These are phyloP conservation scores for Candida rishiriensis DNA, from an alignment of 805 yeast species.

Conservation along the genomic window DNA sequence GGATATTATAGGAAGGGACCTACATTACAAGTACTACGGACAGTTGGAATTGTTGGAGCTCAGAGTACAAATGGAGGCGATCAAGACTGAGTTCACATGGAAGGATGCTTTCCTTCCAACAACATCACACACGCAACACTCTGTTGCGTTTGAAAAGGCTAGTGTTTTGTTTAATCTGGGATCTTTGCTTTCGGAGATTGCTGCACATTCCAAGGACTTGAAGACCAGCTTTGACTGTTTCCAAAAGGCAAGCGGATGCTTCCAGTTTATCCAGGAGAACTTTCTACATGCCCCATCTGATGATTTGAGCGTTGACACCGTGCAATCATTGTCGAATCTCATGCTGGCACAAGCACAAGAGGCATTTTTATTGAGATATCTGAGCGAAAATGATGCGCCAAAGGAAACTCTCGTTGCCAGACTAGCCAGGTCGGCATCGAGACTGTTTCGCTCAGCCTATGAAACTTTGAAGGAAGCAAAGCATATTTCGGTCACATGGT, in stretches of 20 bases:
- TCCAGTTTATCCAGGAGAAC: slow-evolving; percentile 65
- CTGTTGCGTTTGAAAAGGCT: slow-evolving; percentile 88
- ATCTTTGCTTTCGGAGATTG: slow-evolving; percentile 51
- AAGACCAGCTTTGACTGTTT: slow-evolving; percentile 58
- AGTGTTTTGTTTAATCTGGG: slow-evolving; percentile 76
- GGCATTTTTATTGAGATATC: slow-evolving; percentile 60
- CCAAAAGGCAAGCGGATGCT: slow-evolving; percentile 78
- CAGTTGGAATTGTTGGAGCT: slow-evolving; percentile 77
- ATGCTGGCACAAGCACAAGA: slow-evolving; percentile 91
- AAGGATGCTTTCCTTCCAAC: slow-evolving; percentile 59
- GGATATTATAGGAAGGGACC: slow-evolving; percentile 38
- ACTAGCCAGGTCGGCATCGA: slow-evolving; percentile 60
- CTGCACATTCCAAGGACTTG: slow-evolving; percentile 38
- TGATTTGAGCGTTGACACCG: slow-evolving; percentile 68
- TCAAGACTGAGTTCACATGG: slow-evolving; percentile 68
- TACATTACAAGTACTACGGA: slow-evolving; percentile 68
- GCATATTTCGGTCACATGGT: slow-evolving; percentile 41
- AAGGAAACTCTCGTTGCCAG: slow-evolving; percentile 73
- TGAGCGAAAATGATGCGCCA: slow-evolving; percentile 39
- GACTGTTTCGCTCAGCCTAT: slow-evolving; percentile 48
- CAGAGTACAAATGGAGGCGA: slow-evolving; percentile 60
- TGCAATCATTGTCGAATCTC: slow-evolving; percentile 56
- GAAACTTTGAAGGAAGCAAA: slow-evolving; percentile 37
- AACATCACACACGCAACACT: slow-evolving; percentile 57
- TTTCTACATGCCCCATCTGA: slow-evolving; percentile 85